Evolutionary conservation across 2,329 filamentous ascomycete species (phyloP).

Genomic region (Magnaporthiopsis incrustans): DNA sequence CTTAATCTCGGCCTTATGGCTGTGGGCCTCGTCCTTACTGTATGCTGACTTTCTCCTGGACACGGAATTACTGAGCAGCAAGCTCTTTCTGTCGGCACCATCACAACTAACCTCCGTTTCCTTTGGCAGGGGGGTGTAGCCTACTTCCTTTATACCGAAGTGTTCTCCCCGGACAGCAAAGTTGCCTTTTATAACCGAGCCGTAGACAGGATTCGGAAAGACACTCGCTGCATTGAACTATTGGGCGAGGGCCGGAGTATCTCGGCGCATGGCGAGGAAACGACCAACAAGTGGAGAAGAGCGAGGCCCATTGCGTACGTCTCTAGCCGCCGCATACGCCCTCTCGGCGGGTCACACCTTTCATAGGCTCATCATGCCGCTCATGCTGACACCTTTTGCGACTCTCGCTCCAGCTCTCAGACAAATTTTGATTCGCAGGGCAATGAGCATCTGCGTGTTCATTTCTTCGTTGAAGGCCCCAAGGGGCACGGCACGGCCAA

Average conservation of each 20-base stretch:
- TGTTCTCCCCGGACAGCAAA: constrained; percentile 79
- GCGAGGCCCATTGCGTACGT: constrained; percentile 53
- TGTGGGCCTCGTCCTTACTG: constrained; percentile 67
- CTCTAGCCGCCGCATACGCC: background rate
- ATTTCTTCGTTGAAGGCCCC: constrained; percentile 80
- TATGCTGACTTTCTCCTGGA: constrained; percentile 25
- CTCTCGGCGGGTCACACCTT: background rate
- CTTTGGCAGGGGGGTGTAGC: constrained; percentile 60
- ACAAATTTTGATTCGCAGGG: constrained; percentile 65
- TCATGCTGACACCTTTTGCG: background rate
- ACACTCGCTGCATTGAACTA: constrained; percentile 61
- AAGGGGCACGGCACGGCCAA: constrained; percentile 64
- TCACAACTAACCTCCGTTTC: background rate
- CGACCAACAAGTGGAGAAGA: constrained; percentile 71
- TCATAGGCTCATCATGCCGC: constrained; percentile 11
- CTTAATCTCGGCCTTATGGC: constrained; percentile 79
- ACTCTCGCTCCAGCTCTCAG: constrained; percentile 45
- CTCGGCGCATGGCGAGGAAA: constrained; percentile 71
- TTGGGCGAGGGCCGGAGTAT: constrained; percentile 72
- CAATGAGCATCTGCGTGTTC: constrained; percentile 73
- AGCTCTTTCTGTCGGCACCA: background rate
- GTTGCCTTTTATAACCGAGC: constrained; percentile 83
- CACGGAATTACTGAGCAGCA: background rate
- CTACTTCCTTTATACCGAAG: constrained; percentile 72
- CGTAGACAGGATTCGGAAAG: constrained; percentile 67